Evolutionary conservation across 164 flowering plant genomes (phyloP).

Genomic region (Paratinospora sagittata): DNA sequence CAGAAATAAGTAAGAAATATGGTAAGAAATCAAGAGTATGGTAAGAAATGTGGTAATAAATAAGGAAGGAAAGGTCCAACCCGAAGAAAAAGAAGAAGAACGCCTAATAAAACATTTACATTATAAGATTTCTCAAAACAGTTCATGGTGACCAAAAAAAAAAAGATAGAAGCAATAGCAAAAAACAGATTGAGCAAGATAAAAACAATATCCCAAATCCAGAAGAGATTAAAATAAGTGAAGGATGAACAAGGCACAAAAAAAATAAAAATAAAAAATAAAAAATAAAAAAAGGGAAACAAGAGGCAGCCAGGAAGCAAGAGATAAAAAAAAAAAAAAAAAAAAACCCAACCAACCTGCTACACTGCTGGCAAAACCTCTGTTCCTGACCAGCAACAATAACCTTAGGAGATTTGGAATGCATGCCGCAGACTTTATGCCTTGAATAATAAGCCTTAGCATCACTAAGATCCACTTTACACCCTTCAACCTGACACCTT

Average conservation of each 20-base stretch:
- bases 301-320: no score
- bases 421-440: conserved; percentile 86
- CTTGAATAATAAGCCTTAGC: conserved; percentile 84
- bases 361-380: conserved; percentile 88
- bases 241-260: not conserved
- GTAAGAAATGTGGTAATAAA: no score
- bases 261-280: not conserved
- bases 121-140: not conserved
- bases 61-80: not conserved
- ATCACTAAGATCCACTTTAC: conserved; percentile 74
- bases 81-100: not conserved
- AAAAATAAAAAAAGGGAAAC: no score
- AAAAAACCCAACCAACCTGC: conserved; percentile 43
- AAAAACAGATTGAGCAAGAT: not conserved
- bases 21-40: no score
- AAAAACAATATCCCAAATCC: no score
- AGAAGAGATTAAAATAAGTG: no score
- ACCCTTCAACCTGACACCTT: conserved; percentile 86
- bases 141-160: not conserved
- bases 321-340: not conserved
- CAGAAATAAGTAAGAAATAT: not conserved
- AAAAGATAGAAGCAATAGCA: not conserved
- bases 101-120: not conserved
- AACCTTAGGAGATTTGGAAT: conserved; percentile 72
- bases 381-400: conserved; percentile 65